Base-by-base conservation (phyloP, 768 basidiomycete species). In the Russula dissimulans region DNA sequence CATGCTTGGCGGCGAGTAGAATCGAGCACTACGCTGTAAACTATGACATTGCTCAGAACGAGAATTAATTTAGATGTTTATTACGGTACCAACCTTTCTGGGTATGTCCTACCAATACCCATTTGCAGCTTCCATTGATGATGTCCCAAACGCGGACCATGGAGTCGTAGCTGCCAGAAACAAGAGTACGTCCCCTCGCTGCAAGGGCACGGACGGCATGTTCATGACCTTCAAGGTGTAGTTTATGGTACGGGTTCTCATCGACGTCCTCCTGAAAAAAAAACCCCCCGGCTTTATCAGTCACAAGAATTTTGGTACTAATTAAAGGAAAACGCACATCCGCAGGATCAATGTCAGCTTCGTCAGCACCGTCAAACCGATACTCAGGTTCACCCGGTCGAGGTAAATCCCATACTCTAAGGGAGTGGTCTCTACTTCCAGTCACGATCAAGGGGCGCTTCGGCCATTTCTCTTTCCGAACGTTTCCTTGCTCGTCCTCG, bases 71-170 rank as follows among this genome's bases (percentile, higher is more conserved):
- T 34, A 12, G 14, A 17, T 15, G 53, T 62, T 58, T 41, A 36
- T 12, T 43, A 48, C 41, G n/a, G 43, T 44, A 69, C 76, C 51
- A 45, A 87, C 93, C 93, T 82, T 95, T 95, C 72, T 93, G 90
- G 29, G 90, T 89, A 70, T 97, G 94, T 0, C 94, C 94, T 9
- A 81, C 80, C 53, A 95, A 75, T 36, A 89, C 80, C 80, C 86
- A 88, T 69, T 85, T 86, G 71, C 88, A 91, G 29, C 77, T 77
- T 15, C 93, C 93, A 31, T 82, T 88, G 66, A 91, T 79, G 60
- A 91, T 87, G 67, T 97, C 93, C 95, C 95, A 97, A 46, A 98
- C 86, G 39, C 95, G 86, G 47, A 97, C 92, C 7, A 87, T 92
- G 68, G 87, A 89, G 69, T 99, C 95, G 70, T 97, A 98, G 69